phyloP scores from a whole-genome alignment of 78 protist genomes.

The Tieghemostelium lacteum region DNA sequence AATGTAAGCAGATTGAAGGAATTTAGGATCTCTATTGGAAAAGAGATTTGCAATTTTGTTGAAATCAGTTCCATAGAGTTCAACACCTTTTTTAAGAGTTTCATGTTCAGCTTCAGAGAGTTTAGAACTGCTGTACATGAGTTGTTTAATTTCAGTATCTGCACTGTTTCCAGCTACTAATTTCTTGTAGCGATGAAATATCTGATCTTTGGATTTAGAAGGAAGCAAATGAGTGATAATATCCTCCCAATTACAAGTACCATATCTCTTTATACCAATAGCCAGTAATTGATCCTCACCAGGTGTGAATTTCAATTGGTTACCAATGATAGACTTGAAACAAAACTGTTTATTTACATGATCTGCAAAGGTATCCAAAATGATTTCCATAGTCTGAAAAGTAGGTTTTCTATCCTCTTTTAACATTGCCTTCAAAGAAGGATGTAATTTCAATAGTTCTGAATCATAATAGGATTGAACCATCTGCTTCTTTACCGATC shows the following conservation, averaged over 20 bases:
- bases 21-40: background rate
- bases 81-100: background rate
- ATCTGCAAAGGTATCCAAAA: slow-evolving; percentile 22
- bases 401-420: slow-evolving; percentile 40
- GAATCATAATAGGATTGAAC: slow-evolving; percentile 5
- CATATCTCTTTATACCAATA: slow-evolving; percentile 45
- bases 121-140: background rate
- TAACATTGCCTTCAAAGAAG: slow-evolving; percentile 25
- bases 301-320: slow-evolving; percentile 36
- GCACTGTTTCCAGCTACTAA: background rate
- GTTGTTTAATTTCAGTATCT: slow-evolving; percentile 16
- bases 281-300: slow-evolving; percentile 30
- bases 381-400: slow-evolving; percentile 44
- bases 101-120: slow-evolving; percentile 20
- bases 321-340: background rate
- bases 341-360: background rate
- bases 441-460: slow-evolving; percentile 29
- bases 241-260: slow-evolving; percentile 5
- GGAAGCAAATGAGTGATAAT: slow-evolving; percentile 19
- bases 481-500: slow-evolving; percentile 21
- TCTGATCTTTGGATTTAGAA: slow-evolving; percentile 34
- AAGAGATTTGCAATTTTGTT: slow-evolving; percentile 15
- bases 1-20: background rate
- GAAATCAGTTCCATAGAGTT: slow-evolving; percentile 14
- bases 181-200: slow-evolving; percentile 64